Base-by-base conservation (phyloP, 2,329 filamentous ascomycete species). In the Talaromyces sp. region DNA sequence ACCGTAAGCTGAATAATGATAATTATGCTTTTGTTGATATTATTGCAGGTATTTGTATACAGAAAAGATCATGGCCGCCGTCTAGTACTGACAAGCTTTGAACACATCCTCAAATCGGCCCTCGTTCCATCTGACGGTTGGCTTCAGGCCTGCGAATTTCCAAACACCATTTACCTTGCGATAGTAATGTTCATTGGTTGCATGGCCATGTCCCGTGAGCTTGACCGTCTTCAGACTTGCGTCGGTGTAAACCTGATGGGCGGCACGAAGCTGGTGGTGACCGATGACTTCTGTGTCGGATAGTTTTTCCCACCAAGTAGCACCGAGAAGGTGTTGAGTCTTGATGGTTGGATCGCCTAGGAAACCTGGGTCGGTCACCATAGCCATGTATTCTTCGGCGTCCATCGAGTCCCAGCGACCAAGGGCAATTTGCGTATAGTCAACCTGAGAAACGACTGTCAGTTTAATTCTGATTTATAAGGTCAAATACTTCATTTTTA, bases 341-440 rank as follows among this genome's bases (percentile, higher is more conserved):
- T 82, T 84, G 61, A 88, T 77, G 22, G 83, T 79, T 36, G 81
- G 81, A 74, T 88, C 84, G 63, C 86, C 85, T 28, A 89, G 77
- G 63, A 88, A 85, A 2, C 78, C 73, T 22, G 77, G 74, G 69
- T 81, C 78, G 28, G 83, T 84, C 66, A 86, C 77, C 84, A 88
- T 87, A 65, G 73, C 69, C 70, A 88, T 76, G 75, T 82, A 88
- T n/a, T 87, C 84, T 3, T 83, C 80, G 0, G 84, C 83, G 1
- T 83, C 78, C 84, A 88, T 87, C 56, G 81, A 78, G 55, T 84
- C 81, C 85, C 85, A 88, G 60, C 83, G 72, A 70, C 82, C 82
- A 72, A 85, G 80, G 58, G 85, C 81, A 73, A 88, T 84, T 47
- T 82, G 81, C 57, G 83, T 84, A 82, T 92, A 92, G 80, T 92